Evolutionary conservation across 78 protist species (phyloP), one percentile per base, ranked within the genome.

Genomic region (Dictyostelium intermedium): DNA sequence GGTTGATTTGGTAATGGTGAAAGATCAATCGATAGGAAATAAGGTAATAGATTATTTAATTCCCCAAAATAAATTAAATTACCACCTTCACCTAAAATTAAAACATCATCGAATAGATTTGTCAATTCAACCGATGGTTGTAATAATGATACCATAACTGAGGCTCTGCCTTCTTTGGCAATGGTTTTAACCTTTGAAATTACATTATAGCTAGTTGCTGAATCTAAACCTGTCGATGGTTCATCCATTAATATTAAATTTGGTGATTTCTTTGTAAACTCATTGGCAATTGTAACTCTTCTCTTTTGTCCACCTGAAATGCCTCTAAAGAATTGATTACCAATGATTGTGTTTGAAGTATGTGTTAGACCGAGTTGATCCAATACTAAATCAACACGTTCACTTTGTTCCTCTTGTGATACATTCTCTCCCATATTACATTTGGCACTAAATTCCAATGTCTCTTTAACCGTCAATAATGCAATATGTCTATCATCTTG

Each of bases 251-350:
- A 72, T 6, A 96, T 82, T 10, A 96, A 14, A 47, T 91, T 84
- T 43, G 97, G 97, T 20, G 91, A 72, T 50, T 25, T 77, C 16
- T 77, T 77, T 27, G 98, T 79, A 69, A 98, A 87, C 78, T 97
- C 98, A 20, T 82, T 47, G 6, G 94, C 97, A n/a, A 96, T 82
- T 2, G 97, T 76, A 11, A 96, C 97, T 37, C 97, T 76, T 27
- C 93, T 69, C 53, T 87, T 84, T 56, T 96, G 96, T 39, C 97
- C 97, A 41, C 97, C 97, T 23, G 91, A 80, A n/a, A 96, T 91
- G 56, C 96, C 97, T n/a, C 96, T 20, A 37, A 92, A 84, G 30
- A 82, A 83, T 43, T 92, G 82, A 37, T 86, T 86, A 10, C 96
- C 96, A 61, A 92, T 73, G 30, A 92, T 92, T 2, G 96, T 92